Evolutionary conservation across 228 moss, liverwort and hornwort species (phyloP).

Genomic region (Sphagnum magellanicum): DNA sequence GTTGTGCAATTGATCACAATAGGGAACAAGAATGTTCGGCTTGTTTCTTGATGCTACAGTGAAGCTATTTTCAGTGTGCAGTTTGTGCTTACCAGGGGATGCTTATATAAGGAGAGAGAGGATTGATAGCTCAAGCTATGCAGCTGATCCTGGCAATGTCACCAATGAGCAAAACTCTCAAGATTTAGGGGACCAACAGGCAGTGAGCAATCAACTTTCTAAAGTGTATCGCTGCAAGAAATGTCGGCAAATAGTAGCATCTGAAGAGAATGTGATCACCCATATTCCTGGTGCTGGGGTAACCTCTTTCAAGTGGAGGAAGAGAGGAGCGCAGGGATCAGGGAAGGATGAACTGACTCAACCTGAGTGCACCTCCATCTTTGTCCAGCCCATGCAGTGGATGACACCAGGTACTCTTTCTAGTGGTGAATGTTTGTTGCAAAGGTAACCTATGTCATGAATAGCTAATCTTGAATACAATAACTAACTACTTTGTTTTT

Average conservation of each 20-base stretch:
- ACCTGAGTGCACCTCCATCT: constrained; percentile 87
- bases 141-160: constrained; percentile 74
- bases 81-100: constrained; percentile 67
- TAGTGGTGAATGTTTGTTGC: not conserved
- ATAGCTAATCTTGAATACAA: too few species aligned
- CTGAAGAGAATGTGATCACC: constrained; percentile 81
- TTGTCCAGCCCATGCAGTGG: constrained; percentile 98
- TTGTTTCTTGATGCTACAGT: not conserved
- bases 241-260: constrained; percentile 87
- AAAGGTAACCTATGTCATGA: not conserved
- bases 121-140: constrained; percentile 81
- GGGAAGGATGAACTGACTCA: constrained; percentile 71
- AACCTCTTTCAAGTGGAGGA: constrained; percentile 76
- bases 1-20: too few species aligned
- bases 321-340: constrained; percentile 61
- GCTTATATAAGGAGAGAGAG: constrained; percentile 88
- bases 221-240: constrained; percentile 83
- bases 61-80: constrained; percentile 23
- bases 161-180: constrained; percentile 21
- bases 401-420: constrained; percentile 70
- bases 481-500: too few species aligned
- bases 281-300: constrained; percentile 67
- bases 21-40: not conserved
- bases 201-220: constrained; percentile 23
- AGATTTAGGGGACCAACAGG: constrained; percentile 35